Conservation (phyloP, 2,329 filamentous ascomycete species). For the Epichloe amarillans region DNA sequence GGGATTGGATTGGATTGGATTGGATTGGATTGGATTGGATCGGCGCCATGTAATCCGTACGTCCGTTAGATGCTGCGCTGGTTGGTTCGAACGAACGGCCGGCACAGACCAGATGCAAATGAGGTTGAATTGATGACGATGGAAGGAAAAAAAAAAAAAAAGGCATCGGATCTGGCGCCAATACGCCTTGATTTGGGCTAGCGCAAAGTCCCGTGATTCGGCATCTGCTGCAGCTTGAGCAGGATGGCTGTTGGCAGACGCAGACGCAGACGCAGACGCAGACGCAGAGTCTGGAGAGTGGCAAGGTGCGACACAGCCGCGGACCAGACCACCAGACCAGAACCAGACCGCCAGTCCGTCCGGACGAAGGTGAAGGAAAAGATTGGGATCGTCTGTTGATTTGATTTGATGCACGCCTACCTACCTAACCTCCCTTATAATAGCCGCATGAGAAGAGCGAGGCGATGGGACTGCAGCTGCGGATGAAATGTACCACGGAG, state of each 20-base stretch:
- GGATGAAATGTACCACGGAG: not conserved
- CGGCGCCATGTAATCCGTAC: no score
- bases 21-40: not conserved
- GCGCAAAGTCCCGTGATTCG: conserved; percentile 3
- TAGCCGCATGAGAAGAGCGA: not conserved
- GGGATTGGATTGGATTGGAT: not conserved
- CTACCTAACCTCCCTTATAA: no score
- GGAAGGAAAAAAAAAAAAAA: not conserved
- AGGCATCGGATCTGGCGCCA: conserved; percentile 1
- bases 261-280: no score
- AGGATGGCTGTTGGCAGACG: no score
- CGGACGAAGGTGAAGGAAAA: not conserved
- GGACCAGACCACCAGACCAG: not conserved
- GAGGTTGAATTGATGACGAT: not conserved
- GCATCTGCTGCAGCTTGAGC: not conserved
- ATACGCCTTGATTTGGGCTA: not conserved
- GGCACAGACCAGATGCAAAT: conserved; percentile 1
- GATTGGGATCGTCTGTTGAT: no score
- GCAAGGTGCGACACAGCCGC: conserved; percentile 1
- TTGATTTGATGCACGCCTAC: no score
- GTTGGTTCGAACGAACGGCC: not conserved
- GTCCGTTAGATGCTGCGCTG: not conserved
- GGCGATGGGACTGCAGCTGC: not conserved
- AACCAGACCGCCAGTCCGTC: not conserved
- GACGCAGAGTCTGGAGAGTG: not conserved